A percentile compares a stretch with the other conserved stretches of the same genome.
Conservation (phyloP, 352 stramenopile genomes). For the Globisporangium polare region DNA sequence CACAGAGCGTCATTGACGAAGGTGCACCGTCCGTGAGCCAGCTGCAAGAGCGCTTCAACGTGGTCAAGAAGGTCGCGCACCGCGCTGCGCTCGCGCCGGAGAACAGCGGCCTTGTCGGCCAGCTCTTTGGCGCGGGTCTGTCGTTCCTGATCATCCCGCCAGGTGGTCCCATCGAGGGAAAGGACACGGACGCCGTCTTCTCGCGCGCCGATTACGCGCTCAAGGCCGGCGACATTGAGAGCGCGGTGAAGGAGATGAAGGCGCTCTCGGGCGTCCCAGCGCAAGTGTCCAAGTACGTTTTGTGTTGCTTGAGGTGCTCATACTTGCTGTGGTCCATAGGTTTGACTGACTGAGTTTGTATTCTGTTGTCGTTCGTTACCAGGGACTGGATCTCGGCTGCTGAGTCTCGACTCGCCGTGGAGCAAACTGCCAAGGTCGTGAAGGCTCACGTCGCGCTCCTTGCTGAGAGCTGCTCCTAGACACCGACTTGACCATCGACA, state of each 20-base stretch:
- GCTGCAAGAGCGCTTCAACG: constrained; percentile 81
- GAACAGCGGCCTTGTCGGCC: constrained; percentile 61
- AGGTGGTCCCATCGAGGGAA: constrained; percentile 69
- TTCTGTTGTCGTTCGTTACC: neutral
- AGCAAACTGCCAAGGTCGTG: constrained; percentile 80
- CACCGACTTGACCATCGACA: neutral
- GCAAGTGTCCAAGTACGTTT: constrained; percentile 52
- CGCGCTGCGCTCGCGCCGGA: constrained; percentile 67
- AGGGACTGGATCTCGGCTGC: constrained; percentile 74
- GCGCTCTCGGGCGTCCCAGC: constrained; percentile 55
- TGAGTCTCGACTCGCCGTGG: constrained; percentile 68
- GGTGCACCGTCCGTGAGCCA: constrained; percentile 69
- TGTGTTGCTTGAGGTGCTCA: neutral
- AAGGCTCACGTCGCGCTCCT: constrained; percentile 80
- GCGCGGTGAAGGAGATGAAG: constrained; percentile 67
- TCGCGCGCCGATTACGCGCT: constrained; percentile 80
- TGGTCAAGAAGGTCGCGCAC: constrained; percentile 68
- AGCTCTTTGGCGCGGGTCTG: constrained; percentile 65
- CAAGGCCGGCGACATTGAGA: constrained; percentile 78
- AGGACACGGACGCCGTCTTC: constrained; percentile 67
- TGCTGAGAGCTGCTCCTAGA: constrained; percentile 77
- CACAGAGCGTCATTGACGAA: constrained; percentile 53
- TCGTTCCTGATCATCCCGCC: constrained; percentile 77
- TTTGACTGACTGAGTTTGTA: neutral
- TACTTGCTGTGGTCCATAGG: neutral